A percentile compares a stretch with the other conserved stretches of the same genome.
Conservation (phyloP, 352 stramenopile genomes). For the Blastocystis sp. region DNA sequence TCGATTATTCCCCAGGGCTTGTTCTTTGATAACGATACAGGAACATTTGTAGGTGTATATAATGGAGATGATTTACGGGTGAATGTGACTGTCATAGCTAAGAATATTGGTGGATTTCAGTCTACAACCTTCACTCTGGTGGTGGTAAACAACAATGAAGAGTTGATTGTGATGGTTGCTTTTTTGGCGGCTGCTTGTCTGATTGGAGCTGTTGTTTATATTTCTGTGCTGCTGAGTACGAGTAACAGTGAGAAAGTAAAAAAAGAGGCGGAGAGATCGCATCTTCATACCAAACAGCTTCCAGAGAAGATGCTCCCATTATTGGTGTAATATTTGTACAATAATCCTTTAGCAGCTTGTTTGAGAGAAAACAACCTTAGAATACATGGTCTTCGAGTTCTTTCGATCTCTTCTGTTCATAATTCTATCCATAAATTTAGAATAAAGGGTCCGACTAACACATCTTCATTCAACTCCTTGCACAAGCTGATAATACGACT, state of each 20-base stretch:
- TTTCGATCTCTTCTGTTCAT: constrained; percentile 19
- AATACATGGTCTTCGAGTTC: constrained; percentile 57
- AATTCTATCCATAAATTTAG: neutral
- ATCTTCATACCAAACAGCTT: constrained; percentile 13
- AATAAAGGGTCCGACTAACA: neutral
- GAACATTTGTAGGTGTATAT: neutral
- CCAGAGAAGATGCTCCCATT: constrained; percentile 41
- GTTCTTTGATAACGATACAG: constrained; percentile 4
- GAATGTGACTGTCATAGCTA: neutral
- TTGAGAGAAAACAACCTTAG: constrained; percentile 19
- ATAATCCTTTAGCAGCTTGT: neutral
- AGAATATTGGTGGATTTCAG: neutral
- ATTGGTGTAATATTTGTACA: constrained; percentile 9
- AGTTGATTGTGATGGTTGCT: constrained; percentile 2
- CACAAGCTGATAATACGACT: constrained; percentile 27
- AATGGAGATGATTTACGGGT: neutral
- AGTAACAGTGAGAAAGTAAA: neutral
- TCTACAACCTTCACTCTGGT: neutral
- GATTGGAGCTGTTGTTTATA: neutral
- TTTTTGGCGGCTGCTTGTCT: constrained; percentile 5
- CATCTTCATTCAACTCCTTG: constrained; percentile 31
- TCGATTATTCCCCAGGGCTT: neutral
- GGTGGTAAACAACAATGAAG: constrained; percentile 10
- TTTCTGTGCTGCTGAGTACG: neutral
- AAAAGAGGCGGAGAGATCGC: constrained; percentile 30